Base-by-base conservation (phyloP, 257 asterid genomes). In the Penstemon newberryi region DNA sequence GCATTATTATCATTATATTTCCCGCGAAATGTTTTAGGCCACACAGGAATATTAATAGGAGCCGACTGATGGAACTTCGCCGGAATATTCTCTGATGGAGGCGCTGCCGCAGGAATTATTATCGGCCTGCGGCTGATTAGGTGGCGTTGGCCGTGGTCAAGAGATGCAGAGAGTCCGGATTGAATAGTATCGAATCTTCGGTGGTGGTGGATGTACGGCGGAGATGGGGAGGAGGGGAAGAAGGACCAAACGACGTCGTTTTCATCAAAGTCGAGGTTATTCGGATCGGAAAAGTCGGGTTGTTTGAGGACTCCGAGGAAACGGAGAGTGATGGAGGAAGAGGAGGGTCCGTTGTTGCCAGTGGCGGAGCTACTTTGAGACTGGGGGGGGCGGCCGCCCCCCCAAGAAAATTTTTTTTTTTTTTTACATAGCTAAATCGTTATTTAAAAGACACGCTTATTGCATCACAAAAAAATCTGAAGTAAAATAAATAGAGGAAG, bases 241-340 rank as follows among this genome's bases (percentile, higher is more conserved):
- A 88, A 75, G 19, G 92, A 86, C 96, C 96, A 89, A 11, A 89
- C 85, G 73, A 92, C 86, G 83, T 92, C 98, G 78, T 79, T 80
- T 42, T 92, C 98, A 72, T 86, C 80, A 75, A 92, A 86, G 81
- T 92, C 96, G 63, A 84, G 63, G 66, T 77, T 77, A n/a, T 37
- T 37, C 58, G 74, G 43, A 3, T 25, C 33, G 56, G 74, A 60
- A 58, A 52, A 53, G n/a, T 76, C 83, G 51, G 93, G 83, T 59
- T 62, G 88, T 1, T 72, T 74, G 60, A 66, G 61, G 75, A 70
- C 56, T n/a, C 79, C 81, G 73, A 83, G 70, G 78, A 80, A 82
- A 55, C 89, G 93, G 79, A 81, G 74, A 41, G 84, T 40, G 15
- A 85, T 44, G 75, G 85, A 49, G 73, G 87, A 66, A 12, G 89